These are phyloP conservation scores for Cynara cardunculus DNA, from an alignment of 129 eudicot genomes.

Conservation along the genomic window DNA sequence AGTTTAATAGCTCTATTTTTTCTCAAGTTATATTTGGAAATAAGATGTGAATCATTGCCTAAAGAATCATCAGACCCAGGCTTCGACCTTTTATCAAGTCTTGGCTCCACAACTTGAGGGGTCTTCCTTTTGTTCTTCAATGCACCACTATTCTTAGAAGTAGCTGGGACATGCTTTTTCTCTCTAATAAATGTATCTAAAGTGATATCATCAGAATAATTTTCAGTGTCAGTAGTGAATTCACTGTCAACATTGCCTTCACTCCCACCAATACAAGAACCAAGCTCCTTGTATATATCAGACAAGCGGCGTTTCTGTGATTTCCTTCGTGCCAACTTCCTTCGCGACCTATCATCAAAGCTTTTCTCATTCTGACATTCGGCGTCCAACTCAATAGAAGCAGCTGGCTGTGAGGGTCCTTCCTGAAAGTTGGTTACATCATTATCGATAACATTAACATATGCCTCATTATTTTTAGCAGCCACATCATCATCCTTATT, in stretches of 20 bases:
- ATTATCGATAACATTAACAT: background rate
- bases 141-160: background rate
- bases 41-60: background rate
- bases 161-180: background rate
- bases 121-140: background rate
- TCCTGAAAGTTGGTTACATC: background rate
- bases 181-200: background rate
- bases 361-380: background rate
- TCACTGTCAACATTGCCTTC: background rate
- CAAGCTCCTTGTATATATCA: background rate
- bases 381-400: background rate
- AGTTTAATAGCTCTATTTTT: background rate
- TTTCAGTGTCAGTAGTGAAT: background rate
- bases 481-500: too few relatives aligned
- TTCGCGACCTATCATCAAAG: background rate
- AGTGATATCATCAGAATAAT: background rate
- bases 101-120: background rate
- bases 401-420: background rate
- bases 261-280: background rate
- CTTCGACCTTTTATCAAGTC: background rate
- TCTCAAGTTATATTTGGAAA: background rate
- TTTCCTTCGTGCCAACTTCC: too few relatives aligned
- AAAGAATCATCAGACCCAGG: background rate
- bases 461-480: too few relatives aligned
- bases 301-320: background rate